Percentiles rank a stretch among this genome's conserved stretches.
phyloP scores from a whole-genome alignment of 352 stramenopile species.

The Globisporangium takayamanum region DNA sequence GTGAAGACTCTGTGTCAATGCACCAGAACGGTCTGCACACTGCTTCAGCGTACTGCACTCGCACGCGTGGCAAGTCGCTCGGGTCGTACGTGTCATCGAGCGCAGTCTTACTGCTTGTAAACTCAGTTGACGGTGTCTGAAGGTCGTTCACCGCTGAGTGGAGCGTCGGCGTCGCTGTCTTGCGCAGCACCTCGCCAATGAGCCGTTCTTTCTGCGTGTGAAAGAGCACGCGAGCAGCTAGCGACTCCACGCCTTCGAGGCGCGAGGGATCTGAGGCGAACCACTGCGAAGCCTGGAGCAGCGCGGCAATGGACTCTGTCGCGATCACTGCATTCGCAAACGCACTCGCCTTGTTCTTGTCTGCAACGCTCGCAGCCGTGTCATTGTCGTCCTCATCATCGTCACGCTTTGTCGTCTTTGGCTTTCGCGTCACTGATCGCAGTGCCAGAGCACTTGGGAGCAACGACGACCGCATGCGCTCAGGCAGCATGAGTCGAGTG shows the following conservation, averaged over 20 bases:
- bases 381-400: not conserved
- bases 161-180: constrained; percentile 15
- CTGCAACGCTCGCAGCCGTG: not conserved
- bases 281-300: constrained; percentile 25
- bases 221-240: constrained; percentile 24
- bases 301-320: constrained; percentile 13
- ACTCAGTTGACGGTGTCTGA: not conserved
- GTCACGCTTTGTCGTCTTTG: not conserved
- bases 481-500: constrained; percentile 27
- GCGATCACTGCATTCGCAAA: not conserved
- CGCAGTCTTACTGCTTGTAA: not conserved
- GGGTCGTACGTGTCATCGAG: constrained; percentile 7
- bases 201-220: constrained; percentile 34
- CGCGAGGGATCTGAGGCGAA: constrained; percentile 14
- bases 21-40: constrained; percentile 9
- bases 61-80: constrained; percentile 10
- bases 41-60: not conserved
- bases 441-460: not conserved
- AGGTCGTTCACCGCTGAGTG: constrained; percentile 1
- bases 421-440: not conserved
- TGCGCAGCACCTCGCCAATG: constrained; percentile 21
- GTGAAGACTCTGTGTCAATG: too few species aligned
- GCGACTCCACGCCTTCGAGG: constrained; percentile 10
- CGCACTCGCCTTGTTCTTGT: not conserved
- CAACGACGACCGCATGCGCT: constrained; percentile 5